Evolutionary conservation across 1,284 basidiomycete genomes (phyloP), one percentile per base, ranked within the genome.

Genomic region (Trichosporon sp.): DNA sequence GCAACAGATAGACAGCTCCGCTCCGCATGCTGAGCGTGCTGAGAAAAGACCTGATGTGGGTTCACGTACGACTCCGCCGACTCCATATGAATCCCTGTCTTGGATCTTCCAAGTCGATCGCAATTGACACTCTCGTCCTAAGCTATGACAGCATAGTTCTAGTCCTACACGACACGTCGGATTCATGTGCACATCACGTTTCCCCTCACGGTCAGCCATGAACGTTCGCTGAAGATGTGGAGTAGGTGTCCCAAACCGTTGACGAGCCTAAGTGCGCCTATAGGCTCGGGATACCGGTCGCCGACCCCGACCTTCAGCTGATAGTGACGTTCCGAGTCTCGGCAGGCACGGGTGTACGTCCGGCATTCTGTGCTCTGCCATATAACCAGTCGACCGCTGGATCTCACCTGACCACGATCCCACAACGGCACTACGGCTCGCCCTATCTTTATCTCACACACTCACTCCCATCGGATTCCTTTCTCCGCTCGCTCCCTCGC

Each of bases 241-340:
- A 0, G 16, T 46, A 54, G 51, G 51, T 54, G 16, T 5, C 6
- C 51, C 2, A 54, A 11, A 6, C 19, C 4, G 2, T 2, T 21
- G 4, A 16, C 51, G n/a, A 21, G 51, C 51, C 51, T 54, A 54
- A 54, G 21, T 54, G 51, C 51, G 51, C 51, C 51, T 54, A 54
- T 10, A 54, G 19, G 51, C 4, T 54, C 51, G 51, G 51, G 51
- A 37, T 16, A 19, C 51, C 51, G 19, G 8, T 54, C 10, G 3
- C 43, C 43, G 51, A 12, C 19, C 51, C 51, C 11, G 21, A 6
- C 2, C 21, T 16, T 2, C 26, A 26, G 26, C 26, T 26, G 6
- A 21, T 19, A 54, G 51, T 54, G 51, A 54, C 51, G 51, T 54
- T 26, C 51, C 16, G 51, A 54, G 26, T 19, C 8, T 16, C n/a